phyloP scores from a whole-genome alignment of 495 filamentous ascomycete species.

The Penicillium arizonense region DNA sequence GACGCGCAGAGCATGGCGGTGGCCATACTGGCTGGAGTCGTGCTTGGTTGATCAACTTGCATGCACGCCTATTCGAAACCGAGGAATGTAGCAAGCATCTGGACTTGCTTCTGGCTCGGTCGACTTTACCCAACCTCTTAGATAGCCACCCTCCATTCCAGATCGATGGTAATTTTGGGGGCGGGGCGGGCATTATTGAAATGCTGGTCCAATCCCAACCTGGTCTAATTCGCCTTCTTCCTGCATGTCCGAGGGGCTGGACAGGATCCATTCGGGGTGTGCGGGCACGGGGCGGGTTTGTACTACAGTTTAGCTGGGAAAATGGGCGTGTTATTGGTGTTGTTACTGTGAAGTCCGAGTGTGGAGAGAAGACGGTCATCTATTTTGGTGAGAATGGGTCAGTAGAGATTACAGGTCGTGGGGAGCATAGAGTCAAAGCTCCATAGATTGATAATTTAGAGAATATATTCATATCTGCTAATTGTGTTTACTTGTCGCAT shows the following conservation, averaged over 20 bases:
- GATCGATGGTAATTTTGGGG: conserved; percentile 56
- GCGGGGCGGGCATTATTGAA: conserved; percentile 46
- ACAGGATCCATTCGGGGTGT: conserved; percentile 37
- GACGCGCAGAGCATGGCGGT: conserved; percentile 39
- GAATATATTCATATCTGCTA: neutral
- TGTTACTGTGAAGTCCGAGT: conserved; percentile 17
- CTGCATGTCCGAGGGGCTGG: conserved; percentile 41
- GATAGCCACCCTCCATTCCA: conserved; percentile 47
- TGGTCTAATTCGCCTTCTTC: conserved; percentile 40
- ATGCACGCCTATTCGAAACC: conserved; percentile 26
- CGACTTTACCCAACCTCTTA: conserved; percentile 39
- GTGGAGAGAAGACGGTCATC: conserved; percentile 12
- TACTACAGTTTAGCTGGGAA: conserved; percentile 37
- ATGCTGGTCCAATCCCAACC: conserved; percentile 52
- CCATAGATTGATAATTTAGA: neutral
- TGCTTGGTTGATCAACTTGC: conserved; percentile 47
- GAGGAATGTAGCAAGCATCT: conserved; percentile 36
- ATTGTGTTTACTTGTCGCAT: neutral
- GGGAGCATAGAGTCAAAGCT: conserved; percentile 5
- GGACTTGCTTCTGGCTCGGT: conserved; percentile 34
- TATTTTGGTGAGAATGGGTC: conserved; percentile 18
- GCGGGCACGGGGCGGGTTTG: conserved; percentile 41
- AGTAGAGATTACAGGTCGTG: conserved; percentile 10
- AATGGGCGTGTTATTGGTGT: conserved; percentile 16
- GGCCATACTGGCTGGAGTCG: conserved; percentile 51